Evolutionary conservation across 2,329 filamentous ascomycete genomes (phyloP).

Genomic region (Cucurbitaria berberidis): DNA sequence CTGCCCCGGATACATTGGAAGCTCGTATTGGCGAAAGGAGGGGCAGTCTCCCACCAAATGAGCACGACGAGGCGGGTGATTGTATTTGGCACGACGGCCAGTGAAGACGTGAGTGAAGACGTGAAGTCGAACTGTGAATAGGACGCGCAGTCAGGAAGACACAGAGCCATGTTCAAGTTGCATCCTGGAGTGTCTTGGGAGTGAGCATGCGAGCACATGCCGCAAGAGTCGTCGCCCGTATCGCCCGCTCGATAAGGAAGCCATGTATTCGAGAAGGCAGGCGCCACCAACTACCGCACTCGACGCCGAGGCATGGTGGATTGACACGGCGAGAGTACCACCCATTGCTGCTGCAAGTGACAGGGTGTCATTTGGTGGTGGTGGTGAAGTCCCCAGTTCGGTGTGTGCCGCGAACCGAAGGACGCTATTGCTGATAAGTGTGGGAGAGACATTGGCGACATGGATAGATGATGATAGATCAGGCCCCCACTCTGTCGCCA

Average conservation of each 20-base stretch:
- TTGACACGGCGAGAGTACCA: constrained; percentile 8
- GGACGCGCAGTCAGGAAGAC: constrained; percentile 4
- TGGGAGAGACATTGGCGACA: not conserved
- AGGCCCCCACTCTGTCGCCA: not conserved
- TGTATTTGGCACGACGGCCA: not conserved
- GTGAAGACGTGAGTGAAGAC: not conserved
- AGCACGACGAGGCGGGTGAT: constrained; percentile 16
- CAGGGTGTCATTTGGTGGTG: no score
- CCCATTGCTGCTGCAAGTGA: no score
- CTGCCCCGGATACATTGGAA: constrained; percentile 6
- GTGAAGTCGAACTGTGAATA: not conserved
- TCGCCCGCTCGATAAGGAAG: constrained; percentile 7
- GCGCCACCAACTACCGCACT: constrained; percentile 10
- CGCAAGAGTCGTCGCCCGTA: constrained; percentile 4
- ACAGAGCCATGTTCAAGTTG: not conserved
- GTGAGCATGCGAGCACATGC: constrained; percentile 13
- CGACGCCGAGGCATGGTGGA: constrained; percentile 3
- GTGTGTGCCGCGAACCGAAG: constrained; percentile 1
- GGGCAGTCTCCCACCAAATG: constrained; percentile 11
- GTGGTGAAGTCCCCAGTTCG: not conserved
- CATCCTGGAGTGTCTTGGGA: constrained; percentile 1
- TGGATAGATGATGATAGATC: not conserved
- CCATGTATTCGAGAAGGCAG: constrained; percentile 10
- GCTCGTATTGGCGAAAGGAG: constrained; percentile 17
- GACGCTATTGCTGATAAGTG: not conserved